A percentile compares a stretch with the other conserved stretches of the same genome.
These are phyloP conservation scores for Lycium barbarum DNA, from an alignment of 257 asterid genomes.

Conservation along the genomic window DNA sequence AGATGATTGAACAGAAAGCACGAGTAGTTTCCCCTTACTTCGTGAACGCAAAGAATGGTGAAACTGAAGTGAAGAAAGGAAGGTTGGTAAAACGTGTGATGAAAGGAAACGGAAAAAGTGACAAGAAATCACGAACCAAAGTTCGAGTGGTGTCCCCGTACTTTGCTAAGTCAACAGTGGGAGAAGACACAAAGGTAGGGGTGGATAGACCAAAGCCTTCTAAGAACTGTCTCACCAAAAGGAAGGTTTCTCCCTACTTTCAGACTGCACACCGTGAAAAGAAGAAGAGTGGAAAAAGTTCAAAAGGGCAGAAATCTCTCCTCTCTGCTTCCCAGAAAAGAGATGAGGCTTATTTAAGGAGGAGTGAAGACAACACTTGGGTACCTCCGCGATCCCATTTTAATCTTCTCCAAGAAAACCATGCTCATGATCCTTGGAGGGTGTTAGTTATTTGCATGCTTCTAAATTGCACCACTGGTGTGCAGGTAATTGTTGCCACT, in stretches of 20 bases:
- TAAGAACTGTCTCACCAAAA: slow-evolving; percentile 16
- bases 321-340: slow-evolving; percentile 63
- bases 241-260: slow-evolving; percentile 49
- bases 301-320: slow-evolving; percentile 26
- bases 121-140: slow-evolving; percentile 28
- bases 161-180: slow-evolving; percentile 41
- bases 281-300: slow-evolving; percentile 34
- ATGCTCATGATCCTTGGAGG: slow-evolving; percentile 93
- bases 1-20: slow-evolving; percentile 23
- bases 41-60: neutral
- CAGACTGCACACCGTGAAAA: slow-evolving; percentile 32
- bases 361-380: slow-evolving; percentile 68
- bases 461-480: slow-evolving; percentile 77
- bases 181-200: slow-evolving; percentile 26
- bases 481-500: slow-evolving; percentile 54
- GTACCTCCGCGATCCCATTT: slow-evolving; percentile 78
- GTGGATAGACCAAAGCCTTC: slow-evolving; percentile 25
- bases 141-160: slow-evolving; percentile 58
- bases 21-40: slow-evolving; percentile 37
- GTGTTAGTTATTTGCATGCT: slow-evolving; percentile 90
- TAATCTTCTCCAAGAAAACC: slow-evolving; percentile 87
- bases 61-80: neutral
- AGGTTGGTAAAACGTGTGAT: neutral
- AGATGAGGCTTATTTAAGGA: slow-evolving; percentile 72
- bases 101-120: slow-evolving; percentile 17